phyloP scores from a whole-genome alignment of 2,329 filamentous ascomycete species.

The Akanthomyces dipterigenus region DNA sequence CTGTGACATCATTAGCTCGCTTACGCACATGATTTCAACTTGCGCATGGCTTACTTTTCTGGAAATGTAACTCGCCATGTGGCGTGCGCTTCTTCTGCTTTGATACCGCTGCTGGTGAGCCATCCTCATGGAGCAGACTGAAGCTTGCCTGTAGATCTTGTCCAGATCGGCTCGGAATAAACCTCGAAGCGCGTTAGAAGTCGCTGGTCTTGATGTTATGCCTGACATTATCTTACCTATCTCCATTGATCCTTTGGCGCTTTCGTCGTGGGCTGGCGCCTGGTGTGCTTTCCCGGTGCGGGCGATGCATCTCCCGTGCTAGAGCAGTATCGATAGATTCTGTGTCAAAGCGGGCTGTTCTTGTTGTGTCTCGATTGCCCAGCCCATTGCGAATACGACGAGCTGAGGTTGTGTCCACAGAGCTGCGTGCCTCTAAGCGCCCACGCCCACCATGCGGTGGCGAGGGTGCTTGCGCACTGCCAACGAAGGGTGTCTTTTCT shows the following conservation, averaged over 20 bases:
- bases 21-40: not conserved
- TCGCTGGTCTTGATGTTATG: not conserved
- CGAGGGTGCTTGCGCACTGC: conserved; percentile 31
- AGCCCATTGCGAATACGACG: conserved; percentile 28
- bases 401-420: conserved; percentile 27
- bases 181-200: conserved; percentile 49
- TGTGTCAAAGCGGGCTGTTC: conserved; percentile 36
- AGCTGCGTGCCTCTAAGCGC: conserved; percentile 35
- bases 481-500: conserved; percentile 23
- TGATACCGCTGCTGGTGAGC: conserved; percentile 84
- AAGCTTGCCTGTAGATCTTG: conserved; percentile 93
- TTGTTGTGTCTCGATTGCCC: conserved; percentile 30
- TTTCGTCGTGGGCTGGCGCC: conserved; percentile 51
- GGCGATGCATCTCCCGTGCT: conserved; percentile 43
- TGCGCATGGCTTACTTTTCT: conserved; percentile 63
- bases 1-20: conserved; percentile 30
- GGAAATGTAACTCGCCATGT: conserved; percentile 87
- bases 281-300: conserved; percentile 46
- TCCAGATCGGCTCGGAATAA: conserved; percentile 89
- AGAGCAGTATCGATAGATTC: conserved; percentile 45
- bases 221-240: conserved; percentile 40
- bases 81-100: conserved; percentile 77
- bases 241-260: conserved; percentile 53
- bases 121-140: conserved; percentile 84
- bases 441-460: conserved; percentile 40